These are phyloP conservation scores for Mycena alexandri DNA, from an alignment of 768 basidiomycete species.

Conservation along the genomic window DNA sequence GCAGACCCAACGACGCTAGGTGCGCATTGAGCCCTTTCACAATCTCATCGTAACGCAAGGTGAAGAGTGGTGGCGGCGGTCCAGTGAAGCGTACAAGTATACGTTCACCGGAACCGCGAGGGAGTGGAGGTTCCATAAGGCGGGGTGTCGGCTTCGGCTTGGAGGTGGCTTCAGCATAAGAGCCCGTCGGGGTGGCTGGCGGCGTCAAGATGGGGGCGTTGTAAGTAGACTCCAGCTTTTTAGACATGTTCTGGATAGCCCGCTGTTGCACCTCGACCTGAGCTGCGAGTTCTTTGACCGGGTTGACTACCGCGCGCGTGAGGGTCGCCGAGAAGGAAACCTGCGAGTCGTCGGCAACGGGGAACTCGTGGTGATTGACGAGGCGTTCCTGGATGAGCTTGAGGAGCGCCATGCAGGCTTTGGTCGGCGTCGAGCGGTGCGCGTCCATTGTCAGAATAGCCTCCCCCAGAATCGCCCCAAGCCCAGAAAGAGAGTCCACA, in stretches of 20 bases:
- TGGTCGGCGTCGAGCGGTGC: neutral
- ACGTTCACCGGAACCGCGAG: too few relatives aligned
- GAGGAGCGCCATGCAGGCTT: neutral
- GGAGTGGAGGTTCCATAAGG: neutral
- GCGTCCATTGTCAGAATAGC: slow-evolving; percentile 4
- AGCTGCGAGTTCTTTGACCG: neutral
- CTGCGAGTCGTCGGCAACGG: neutral
- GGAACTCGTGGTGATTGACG: slow-evolving; percentile 6
- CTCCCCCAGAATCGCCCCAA: too few relatives aligned
- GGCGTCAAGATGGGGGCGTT: neutral
- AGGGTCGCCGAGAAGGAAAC: neutral
- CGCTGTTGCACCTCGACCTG: slow-evolving; percentile 13
- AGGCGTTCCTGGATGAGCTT: neutral
- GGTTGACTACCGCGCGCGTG: slow-evolving; percentile 2
- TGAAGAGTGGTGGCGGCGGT: too few relatives aligned
- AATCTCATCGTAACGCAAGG: too few relatives aligned
- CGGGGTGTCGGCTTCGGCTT: neutral
- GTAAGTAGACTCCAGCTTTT: slow-evolving; percentile 9
- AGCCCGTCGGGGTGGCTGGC: too few relatives aligned
- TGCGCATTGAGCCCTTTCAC: too few relatives aligned
- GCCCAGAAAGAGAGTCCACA: too few relatives aligned
- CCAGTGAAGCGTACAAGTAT: slow-evolving; percentile 14
- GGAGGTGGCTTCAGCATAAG: neutral
- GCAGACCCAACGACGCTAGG: too few relatives aligned
- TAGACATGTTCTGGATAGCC: slow-evolving; percentile 7